Base-by-base conservation (phyloP, 352 stramenopile genomes). In the Globisporangium megalacanthum region DNA sequence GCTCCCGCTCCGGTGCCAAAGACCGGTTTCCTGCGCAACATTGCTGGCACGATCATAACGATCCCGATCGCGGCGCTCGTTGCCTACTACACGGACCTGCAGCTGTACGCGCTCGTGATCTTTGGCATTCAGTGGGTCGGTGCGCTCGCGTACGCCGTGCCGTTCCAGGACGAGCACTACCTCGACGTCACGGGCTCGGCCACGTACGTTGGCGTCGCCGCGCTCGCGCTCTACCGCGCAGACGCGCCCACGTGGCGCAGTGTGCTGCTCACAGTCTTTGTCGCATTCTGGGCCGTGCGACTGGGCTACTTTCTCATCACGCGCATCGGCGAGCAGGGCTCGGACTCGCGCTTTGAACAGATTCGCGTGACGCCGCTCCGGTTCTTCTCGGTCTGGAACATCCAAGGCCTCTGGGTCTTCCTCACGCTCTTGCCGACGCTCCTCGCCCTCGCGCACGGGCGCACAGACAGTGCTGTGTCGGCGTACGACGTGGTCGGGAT, bases 401-500 rank as follows among this genome's bases (percentile, higher is more conserved):
- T 92, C 52, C 82, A 94, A 58, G 77, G 76, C 4, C 71, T 94
- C 29, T 94, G 83, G 83, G 73, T 83, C 19, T 78, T 94, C 52
- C 60, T 89, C 52, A 94, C 83, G 48, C 63, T 77, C 20, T 62
- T 92, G 46, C 73, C 82, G 2, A 69, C 89, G 57, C 64, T 88
- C 41, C 67, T 89, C 8, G 69, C 54, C 33, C 65, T 77, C 50
- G 69, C 61, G 42, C 73, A 85, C 56, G 64, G 64, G 9, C 60
- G 54, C 15, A 63, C 72, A 39, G 59, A 68, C 47, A 56, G 61
- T 14, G 47, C 56, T 7, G 58, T 85, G 13, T 50, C 62, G 22
- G 37, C 52, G 13, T 52, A 75, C 35, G 79, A 88, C 62, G 56
- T 88, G 5, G 60, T 64, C 3, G 75, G 74, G 19, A 52, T 69